Conservation (phyloP, 139 green algal species). For the Spirogloea muscicola region DNA sequence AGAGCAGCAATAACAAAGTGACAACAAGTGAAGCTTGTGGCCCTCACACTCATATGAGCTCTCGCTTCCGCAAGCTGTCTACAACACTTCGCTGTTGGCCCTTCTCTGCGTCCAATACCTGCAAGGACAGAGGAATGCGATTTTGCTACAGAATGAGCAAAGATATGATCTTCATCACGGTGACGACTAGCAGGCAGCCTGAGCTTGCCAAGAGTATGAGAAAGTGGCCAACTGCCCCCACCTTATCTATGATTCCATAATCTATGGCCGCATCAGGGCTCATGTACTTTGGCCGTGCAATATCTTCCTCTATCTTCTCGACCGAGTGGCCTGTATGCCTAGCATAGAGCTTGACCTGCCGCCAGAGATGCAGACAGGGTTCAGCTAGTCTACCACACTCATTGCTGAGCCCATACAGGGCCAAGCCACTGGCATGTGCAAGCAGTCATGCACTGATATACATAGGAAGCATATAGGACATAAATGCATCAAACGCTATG, state of each 20-base stretch:
- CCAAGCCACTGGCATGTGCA: no score
- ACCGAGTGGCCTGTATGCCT: constrained; percentile 70
- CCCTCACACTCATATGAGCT: constrained; percentile 23
- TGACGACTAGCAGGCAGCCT: background rate
- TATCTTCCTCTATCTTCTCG: constrained; percentile 81
- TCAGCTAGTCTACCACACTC: no score
- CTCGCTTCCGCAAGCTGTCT: constrained; percentile 9
- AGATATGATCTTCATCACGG: background rate
- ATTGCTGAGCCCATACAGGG: no score
- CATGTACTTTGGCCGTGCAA: constrained; percentile 85
- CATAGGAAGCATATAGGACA: no score
- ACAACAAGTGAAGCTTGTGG: no score
- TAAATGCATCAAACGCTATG: no score
- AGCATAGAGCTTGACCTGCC: constrained; percentile 41
- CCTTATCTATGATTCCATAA: constrained; percentile 92
- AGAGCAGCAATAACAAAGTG: no score
- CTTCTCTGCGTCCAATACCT: constrained; percentile 23
- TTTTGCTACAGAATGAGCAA: background rate
- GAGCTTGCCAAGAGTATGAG: background rate
- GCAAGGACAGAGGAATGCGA: constrained; percentile 3
- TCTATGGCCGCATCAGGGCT: constrained; percentile 80
- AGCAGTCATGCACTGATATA: no score
- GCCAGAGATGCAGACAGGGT: no score
- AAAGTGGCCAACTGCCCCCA: constrained; percentile 37
- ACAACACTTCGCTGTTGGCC: constrained; percentile 6